Conservation (phyloP, 768 basidiomycete genomes). For the Leucocoprinus birnbaumii region DNA sequence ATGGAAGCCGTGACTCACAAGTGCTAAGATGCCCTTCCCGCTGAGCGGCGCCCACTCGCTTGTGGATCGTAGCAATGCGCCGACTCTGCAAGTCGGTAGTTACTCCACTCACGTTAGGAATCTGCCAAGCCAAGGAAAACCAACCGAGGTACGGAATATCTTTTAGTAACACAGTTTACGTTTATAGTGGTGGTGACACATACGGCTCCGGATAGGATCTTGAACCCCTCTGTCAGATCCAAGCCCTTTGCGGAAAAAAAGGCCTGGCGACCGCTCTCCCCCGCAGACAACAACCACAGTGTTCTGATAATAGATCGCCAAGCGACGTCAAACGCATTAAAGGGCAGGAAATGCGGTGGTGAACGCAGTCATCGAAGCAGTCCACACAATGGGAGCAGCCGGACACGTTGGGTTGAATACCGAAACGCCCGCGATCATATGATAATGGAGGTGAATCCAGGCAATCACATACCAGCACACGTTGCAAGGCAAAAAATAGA, state of each 20-base stretch:
- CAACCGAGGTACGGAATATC: slow-evolving; percentile 17
- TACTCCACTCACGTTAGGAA: slow-evolving; percentile 74
- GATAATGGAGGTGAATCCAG: too few species aligned
- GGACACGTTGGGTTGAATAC: too few species aligned
- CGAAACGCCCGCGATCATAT: too few species aligned
- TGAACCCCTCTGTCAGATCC: slow-evolving; percentile 79
- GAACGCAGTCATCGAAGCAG: slow-evolving; percentile 2
- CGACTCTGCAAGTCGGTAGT: slow-evolving; percentile 66
- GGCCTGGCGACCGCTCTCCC: slow-evolving; percentile 62
- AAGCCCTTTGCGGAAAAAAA: slow-evolving; percentile 72
- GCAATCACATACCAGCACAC: background rate
- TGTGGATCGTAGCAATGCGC: slow-evolving; percentile 65
- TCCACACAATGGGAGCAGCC: too few species aligned
- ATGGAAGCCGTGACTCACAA: slow-evolving; percentile 42
- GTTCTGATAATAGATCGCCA: slow-evolving; percentile 37
- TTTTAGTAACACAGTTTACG: background rate
- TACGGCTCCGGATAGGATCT: slow-evolving; percentile 75
- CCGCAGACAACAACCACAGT: slow-evolving; percentile 75
- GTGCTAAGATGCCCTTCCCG: slow-evolving; percentile 56
- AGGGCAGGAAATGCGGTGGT: background rate
- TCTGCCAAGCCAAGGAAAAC: slow-evolving; percentile 35
- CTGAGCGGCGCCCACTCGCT: slow-evolving; percentile 63
- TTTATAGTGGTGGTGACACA: slow-evolving; percentile 23
- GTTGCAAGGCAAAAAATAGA: background rate
- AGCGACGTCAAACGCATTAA: slow-evolving; percentile 9